Base-by-base conservation (phyloP, 768 basidiomycete genomes). In the Termitomyces sp. region DNA sequence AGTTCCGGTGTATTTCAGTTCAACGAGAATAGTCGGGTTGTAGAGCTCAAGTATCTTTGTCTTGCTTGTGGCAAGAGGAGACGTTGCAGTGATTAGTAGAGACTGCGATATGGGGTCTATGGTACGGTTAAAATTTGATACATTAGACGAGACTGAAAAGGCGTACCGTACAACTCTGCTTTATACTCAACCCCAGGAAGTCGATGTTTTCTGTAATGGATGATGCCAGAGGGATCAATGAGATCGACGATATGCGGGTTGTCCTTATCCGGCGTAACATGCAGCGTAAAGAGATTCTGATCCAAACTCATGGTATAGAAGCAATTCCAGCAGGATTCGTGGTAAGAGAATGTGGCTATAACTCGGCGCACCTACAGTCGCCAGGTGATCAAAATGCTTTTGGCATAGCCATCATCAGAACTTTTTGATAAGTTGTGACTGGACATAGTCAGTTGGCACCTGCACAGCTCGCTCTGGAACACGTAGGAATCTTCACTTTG, bases 231-330 rank as follows among this genome's bases (percentile, higher is more conserved):
- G 2, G 81, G 74, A 63, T 92, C 89, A 22, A 82, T 72, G 50
- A 93, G 81, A 68, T 93, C 90, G 22, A 87, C 69, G 17, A 86
- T 79, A 60, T 75, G 74, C 11, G 80, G 77, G 58, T 84, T 77
- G 38, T 83, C 78, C 55, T 81, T 69, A 65, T 80, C 81, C 5
- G 81, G 81, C 0, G 79, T 77, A 54, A 91, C 71, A 59, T 79
- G 70, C 53, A 93, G 82, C 2, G 91, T 93, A 73, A 93, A 93
- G 11, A 93, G 74, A 66, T 92, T 93, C 68, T 90, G 80, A 68
- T 93, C 90, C 53, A 93, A 74, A 65, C 88, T 89, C 90, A 92
- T 92, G 62, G 60, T 59, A 56, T 46, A 30, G 42, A 17, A 21
- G 7, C 22, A 34, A 14, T 54, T 45, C 14, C 12, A 12, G 34